These are phyloP conservation scores for Salix brachista DNA, from an alignment of 345 rosid genomes.

Conservation along the genomic window DNA sequence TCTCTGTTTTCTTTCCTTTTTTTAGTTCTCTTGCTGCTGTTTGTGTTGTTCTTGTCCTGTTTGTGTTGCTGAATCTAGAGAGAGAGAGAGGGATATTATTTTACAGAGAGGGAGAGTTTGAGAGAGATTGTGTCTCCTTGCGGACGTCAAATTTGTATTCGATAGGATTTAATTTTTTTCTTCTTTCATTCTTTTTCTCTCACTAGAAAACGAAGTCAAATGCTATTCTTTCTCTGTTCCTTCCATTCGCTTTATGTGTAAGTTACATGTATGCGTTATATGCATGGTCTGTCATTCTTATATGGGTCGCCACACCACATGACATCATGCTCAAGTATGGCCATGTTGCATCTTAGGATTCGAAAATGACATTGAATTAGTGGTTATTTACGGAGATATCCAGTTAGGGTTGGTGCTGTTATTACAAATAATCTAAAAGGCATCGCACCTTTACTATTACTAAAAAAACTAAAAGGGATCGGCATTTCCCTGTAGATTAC, in stretches of 20 bases:
- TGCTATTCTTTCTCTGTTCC: conserved; percentile 17
- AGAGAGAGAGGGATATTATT: conserved; percentile 15
- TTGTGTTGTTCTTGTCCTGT: conserved; percentile 29
- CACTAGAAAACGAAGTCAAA: conserved; percentile 49
- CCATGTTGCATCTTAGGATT: background rate
- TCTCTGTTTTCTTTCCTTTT: conserved; percentile 5
- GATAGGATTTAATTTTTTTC: conserved; percentile 15
- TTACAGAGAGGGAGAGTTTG: conserved; percentile 39
- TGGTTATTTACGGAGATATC: background rate
- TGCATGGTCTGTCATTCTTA: background rate
- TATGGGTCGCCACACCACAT: background rate
- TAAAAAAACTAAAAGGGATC: too few relatives aligned
- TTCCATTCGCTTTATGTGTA: background rate
- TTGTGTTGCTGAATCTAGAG: conserved; percentile 48
- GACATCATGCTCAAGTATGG: background rate
- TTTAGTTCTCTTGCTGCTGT: background rate
- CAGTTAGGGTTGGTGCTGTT: background rate
- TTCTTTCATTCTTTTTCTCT: conserved; percentile 29
- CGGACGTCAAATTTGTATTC: conserved; percentile 62
- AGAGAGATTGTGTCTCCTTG: conserved; percentile 52
- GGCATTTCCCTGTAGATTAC: too few relatives aligned
- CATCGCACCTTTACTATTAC: too few relatives aligned
- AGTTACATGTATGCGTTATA: background rate
- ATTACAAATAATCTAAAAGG: too few relatives aligned
- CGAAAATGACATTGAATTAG: background rate